Evolutionary conservation across 768 basidiomycete species (phyloP), one percentile per base, ranked within the genome.

Genomic region (Suillus subaureus): DNA sequence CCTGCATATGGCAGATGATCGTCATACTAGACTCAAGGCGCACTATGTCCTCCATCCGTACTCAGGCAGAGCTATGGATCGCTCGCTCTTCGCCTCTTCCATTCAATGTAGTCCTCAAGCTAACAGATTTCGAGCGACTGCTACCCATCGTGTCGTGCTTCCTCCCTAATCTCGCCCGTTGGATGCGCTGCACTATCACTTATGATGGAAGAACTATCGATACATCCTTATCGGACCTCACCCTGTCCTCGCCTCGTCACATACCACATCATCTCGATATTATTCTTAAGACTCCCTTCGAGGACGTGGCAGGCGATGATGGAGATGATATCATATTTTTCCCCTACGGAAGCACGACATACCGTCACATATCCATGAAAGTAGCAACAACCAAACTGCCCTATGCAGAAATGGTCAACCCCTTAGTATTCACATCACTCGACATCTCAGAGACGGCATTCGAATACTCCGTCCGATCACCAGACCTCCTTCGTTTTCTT

Each of bases 71-170:
- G 33, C 71, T 87, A 0, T 92, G 87, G 88, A 76, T 84, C 37
- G 71, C 76, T 63, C 82, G 81, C 57, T 89, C 89, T 4, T 67
- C 74, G 6, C 85, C 86, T 0, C 80, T 90, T 43, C 79, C 80
- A 1, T 84, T 90, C 69, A 81, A 84, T 66, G 78, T 92, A 61
- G 79, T 85, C 43, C 71, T 92, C 64, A 75, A 82, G 18, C 75
- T 87, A 23, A 64, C 76, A 26, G 79, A 82, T 63, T 75, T 80
- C 33, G 85, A 89, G 64, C 77, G 77, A 64, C 78, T 91, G 40
- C 80, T 92, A 4, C 84, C 90, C 11, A 80, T 92, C 65, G 78
- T 92, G 40, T 87, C 89, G 0, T 88, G 87, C 6, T 79, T 92
- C 42, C 77, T 92, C 0, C 79, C 84, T 12, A 77, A 83, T 35